These are phyloP conservation scores for Candida wancherniae DNA, from an alignment of 805 yeast species.

Conservation along the genomic window DNA sequence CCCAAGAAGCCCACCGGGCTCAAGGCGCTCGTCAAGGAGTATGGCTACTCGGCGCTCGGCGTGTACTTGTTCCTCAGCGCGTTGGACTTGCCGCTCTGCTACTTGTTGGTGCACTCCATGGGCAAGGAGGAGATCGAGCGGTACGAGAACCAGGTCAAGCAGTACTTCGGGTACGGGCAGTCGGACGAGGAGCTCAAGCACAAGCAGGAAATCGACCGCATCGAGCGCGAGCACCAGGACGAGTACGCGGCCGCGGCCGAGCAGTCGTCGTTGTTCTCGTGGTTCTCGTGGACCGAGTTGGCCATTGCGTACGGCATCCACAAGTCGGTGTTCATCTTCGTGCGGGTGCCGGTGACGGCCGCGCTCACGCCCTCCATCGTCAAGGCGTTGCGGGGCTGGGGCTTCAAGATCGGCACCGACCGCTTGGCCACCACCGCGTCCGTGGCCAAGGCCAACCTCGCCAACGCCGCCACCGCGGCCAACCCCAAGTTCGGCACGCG, in stretches of 20 bases:
- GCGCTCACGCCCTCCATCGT: slow-evolving; percentile 86
- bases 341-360: slow-evolving; percentile 86
- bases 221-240: slow-evolving; percentile 23
- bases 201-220: slow-evolving; percentile 31
- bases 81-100: slow-evolving; percentile 81
- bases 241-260: slow-evolving; percentile 19
- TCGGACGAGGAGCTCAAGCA: slow-evolving; percentile 38
- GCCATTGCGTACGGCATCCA: slow-evolving; percentile 91
- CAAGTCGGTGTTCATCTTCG: slow-evolving; percentile 68
- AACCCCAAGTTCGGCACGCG: slow-evolving; percentile 49
- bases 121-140: slow-evolving; percentile 80
- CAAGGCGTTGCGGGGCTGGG: slow-evolving; percentile 60
- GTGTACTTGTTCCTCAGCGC: slow-evolving; percentile 71
- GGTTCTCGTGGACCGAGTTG: slow-evolving; percentile 70
- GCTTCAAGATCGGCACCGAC: slow-evolving; percentile 66
- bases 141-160: slow-evolving; percentile 57
- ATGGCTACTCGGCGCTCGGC: slow-evolving; percentile 88
- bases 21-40: slow-evolving; percentile 70
- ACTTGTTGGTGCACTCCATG: slow-evolving; percentile 72
- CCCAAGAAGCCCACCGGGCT: slow-evolving; percentile 40
- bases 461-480: slow-evolving; percentile 40
- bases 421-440: slow-evolving; percentile 39
- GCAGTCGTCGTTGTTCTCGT: slow-evolving; percentile 21
- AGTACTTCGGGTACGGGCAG: slow-evolving; percentile 58
- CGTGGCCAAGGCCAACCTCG: slow-evolving; percentile 11